These are phyloP conservation scores for Baorangia bicolor DNA, from an alignment of 768 basidiomycete genomes.

Conservation along the genomic window DNA sequence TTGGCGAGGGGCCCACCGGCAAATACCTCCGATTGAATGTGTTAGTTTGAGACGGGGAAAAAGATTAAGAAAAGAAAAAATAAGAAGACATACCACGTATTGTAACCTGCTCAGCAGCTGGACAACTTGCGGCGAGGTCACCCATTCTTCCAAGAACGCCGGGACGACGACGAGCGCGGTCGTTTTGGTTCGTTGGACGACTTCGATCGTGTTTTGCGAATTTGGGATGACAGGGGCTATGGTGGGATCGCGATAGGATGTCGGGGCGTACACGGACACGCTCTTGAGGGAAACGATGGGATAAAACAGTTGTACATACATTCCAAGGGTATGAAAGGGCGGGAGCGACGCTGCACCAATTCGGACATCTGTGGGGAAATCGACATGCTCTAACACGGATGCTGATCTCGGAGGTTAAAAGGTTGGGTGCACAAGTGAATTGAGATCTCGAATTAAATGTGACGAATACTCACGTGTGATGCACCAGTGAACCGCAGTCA, in stretches of 20 bases:
- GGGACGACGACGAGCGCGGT: conserved; percentile 19
- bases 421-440: neutral
- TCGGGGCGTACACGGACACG: conserved; percentile 21
- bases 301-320: conserved; percentile 14
- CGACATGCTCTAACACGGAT: neutral
- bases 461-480: conserved; percentile 31
- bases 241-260: conserved; percentile 10
- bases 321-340: conserved; percentile 21
- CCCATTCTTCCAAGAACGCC: conserved; percentile 27
- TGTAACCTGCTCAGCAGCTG: conserved; percentile 14
- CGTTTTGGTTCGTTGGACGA: conserved; percentile 10
- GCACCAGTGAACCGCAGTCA: conserved; percentile 34
- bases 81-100: conserved; percentile 18
- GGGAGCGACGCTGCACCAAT: conserved; percentile 19
- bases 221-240: conserved; percentile 22
- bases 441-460: neutral
- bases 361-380: conserved; percentile 1
- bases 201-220: conserved; percentile 22
- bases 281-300: conserved; percentile 14
- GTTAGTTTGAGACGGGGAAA: neutral
- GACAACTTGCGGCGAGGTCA: conserved; percentile 14
- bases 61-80: neutral
- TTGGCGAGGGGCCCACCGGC: conserved; percentile 38
- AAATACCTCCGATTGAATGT: conserved; percentile 23
- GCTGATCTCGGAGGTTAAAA: conserved; percentile 6